A percentile compares a stretch with the other conserved stretches of the same genome.
Conservation (phyloP, 2,329 filamentous ascomycete species). For the Apiospora saccharicola region DNA sequence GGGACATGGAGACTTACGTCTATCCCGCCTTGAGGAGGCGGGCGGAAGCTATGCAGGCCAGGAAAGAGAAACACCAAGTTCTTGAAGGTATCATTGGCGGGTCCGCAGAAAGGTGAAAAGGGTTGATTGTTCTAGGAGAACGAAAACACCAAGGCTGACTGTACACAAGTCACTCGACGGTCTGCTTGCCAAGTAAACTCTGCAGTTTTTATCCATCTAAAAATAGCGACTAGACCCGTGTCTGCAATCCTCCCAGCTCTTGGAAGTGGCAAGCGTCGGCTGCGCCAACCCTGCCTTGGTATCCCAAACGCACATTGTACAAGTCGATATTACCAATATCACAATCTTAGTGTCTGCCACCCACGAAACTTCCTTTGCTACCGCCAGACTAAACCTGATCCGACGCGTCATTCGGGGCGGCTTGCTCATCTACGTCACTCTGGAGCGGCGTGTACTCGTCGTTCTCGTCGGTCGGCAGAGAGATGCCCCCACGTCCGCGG, state of each 20-base stretch:
- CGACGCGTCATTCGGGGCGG: neutral
- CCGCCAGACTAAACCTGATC: neutral
- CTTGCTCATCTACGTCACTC: neutral
- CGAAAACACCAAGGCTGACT: too few relatives aligned
- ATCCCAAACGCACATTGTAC: neutral
- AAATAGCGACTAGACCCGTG: too few relatives aligned
- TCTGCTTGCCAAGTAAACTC: too few relatives aligned
- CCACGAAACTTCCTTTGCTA: too few relatives aligned
- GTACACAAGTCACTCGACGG: too few relatives aligned
- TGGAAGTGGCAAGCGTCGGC: too few relatives aligned
- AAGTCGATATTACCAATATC: neutral
- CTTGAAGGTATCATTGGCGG: too few relatives aligned
- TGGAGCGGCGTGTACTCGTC: constrained; percentile 7
- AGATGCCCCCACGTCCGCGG: neutral
- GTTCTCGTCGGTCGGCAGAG: neutral
- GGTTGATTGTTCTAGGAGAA: too few relatives aligned
- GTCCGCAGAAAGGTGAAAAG: too few relatives aligned
- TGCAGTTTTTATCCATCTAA: too few relatives aligned
- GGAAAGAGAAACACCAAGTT: too few relatives aligned
- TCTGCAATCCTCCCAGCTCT: too few relatives aligned
- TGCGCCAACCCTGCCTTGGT: neutral
- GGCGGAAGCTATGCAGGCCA: neutral
- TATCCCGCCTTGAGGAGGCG: neutral
- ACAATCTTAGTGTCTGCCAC: neutral
- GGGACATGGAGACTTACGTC: neutral